A percentile compares a stretch with the other conserved stretches of the same genome.
These are phyloP conservation scores for Russula vinacea DNA, from an alignment of 768 basidiomycete genomes.

Conservation along the genomic window DNA sequence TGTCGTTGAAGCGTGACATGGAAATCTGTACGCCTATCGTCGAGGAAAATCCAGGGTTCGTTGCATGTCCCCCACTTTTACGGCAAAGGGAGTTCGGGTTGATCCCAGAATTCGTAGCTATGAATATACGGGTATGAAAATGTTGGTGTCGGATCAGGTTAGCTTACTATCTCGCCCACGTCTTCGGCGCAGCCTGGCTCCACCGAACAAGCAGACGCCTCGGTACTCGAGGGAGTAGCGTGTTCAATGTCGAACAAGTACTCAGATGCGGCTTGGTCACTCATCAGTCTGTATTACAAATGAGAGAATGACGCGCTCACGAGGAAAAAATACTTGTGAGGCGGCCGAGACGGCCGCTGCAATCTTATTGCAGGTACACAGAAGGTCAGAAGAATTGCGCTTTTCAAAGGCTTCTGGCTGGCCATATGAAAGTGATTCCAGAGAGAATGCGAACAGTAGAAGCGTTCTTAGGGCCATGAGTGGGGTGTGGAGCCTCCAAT, in stretches of 20 bases:
- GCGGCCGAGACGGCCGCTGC: neutral
- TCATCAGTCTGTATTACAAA: neutral
- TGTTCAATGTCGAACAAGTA: constrained; percentile 17
- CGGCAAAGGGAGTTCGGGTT: neutral
- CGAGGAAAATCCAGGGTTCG: constrained; percentile 32
- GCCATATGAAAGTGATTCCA: neutral
- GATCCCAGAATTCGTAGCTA: neutral
- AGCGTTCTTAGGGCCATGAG: neutral
- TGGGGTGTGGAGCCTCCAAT: too few relatives aligned
- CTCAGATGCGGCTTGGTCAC: constrained; percentile 9
- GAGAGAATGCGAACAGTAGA: neutral
- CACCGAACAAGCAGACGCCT: constrained; percentile 24
- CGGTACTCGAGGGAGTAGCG: constrained; percentile 5
- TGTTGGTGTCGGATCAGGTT: constrained; percentile 8
- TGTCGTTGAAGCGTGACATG: constrained; percentile 29
- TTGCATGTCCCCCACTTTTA: neutral
- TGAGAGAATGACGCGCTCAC: neutral
- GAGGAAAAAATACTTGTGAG: constrained; percentile 10
- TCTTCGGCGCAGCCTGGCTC: constrained; percentile 26
- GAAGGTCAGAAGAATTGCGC: neutral
- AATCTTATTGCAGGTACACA: neutral
- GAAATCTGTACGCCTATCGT: constrained; percentile 33
- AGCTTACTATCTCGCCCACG: constrained; percentile 21
- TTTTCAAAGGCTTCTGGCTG: neutral
- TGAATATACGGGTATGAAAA: neutral